Conservation (phyloP, 202 grass and related monocot species). For the Cymbopogon flexuosus region DNA sequence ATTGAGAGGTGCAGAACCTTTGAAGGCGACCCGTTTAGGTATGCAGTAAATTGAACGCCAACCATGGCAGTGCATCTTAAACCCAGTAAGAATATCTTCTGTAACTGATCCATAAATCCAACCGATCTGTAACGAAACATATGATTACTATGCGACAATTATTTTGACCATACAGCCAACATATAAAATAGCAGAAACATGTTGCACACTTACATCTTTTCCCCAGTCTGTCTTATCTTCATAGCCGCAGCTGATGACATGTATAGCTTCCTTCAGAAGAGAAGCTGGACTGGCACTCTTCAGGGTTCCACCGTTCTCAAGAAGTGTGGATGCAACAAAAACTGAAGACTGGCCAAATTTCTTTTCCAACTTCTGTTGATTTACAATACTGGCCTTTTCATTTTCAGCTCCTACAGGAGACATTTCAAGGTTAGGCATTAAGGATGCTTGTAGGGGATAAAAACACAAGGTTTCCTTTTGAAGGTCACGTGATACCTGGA, state of each 20-base stretch:
- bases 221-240: conserved; percentile 92
- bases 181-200: background rate
- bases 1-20: conserved; percentile 91
- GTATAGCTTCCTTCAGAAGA: conserved; percentile 82
- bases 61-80: conserved; percentile 95
- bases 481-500: conserved; percentile 34
- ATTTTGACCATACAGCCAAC: background rate
- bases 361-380: conserved; percentile 76
- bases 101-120: conserved; percentile 95
- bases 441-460: background rate
- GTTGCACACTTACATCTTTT: conserved; percentile 45
- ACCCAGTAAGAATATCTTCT: conserved; percentile 89
- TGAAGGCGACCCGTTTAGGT: conserved; percentile 62
- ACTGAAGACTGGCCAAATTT: conserved; percentile 92
- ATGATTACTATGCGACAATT: conserved; percentile 18
- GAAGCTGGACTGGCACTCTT: conserved; percentile 78
- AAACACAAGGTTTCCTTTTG: background rate
- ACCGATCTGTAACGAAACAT: conserved; percentile 50
- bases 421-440: conserved; percentile 4
- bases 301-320: conserved; percentile 78
- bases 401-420: conserved; percentile 55
- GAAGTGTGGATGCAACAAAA: conserved; percentile 85
- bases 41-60: conserved; percentile 92
- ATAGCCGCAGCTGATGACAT: conserved; percentile 86
- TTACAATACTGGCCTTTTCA: conserved; percentile 54